Base-by-base conservation (phyloP, 352 stramenopile genomes). In the Pythium sp. region DNA sequence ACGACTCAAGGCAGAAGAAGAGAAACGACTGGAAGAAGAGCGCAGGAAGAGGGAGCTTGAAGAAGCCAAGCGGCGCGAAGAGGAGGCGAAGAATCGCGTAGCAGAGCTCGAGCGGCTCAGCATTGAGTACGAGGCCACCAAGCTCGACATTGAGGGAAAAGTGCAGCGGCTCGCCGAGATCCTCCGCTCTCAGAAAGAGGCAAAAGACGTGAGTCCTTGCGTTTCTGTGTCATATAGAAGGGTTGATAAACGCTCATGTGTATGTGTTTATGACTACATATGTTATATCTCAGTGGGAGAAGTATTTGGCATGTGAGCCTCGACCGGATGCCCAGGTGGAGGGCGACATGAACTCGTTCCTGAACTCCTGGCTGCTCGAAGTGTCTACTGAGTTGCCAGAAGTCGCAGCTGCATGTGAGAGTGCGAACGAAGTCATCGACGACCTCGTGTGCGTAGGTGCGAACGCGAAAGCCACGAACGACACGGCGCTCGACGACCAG, bases 321-420 rank as follows among this genome's bases (percentile, higher is more conserved):
- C 84, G 82, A 15, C 85, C 82, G 0, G 84, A 93, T 41, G 83
- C 85, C 3, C 77, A 86, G 47, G 72, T 88, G 3, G 84, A 94
- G 61, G 80, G 80, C 59, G 85, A 94, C 62, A 88, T 94, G 80
- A 92, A 93, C 64, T 89, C 83, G 54, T 93, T 92, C 67, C 57
- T 94, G 18, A 91, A 93, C 69, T 87, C 83, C 38, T 94, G 82
- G 83, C 74, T 85, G 47, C 64, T 91, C 20, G 85, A 93, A 18
- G 77, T 78, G 12, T 74, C 80, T 6, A 78, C 76, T 0, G 70
- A 86, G 24, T 58, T 91, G 3, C 24, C 79, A 9, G 78, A 86
- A 47, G 76, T 91, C 28, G 77, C 81, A 22, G 57, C 69, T 15
- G 72, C 79, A 3, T 92, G 80, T 24, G 81, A 85, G 20, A 82